Conservation (phyloP, 495 filamentous ascomycete genomes). For the Aspergillus hancockii region DNA sequence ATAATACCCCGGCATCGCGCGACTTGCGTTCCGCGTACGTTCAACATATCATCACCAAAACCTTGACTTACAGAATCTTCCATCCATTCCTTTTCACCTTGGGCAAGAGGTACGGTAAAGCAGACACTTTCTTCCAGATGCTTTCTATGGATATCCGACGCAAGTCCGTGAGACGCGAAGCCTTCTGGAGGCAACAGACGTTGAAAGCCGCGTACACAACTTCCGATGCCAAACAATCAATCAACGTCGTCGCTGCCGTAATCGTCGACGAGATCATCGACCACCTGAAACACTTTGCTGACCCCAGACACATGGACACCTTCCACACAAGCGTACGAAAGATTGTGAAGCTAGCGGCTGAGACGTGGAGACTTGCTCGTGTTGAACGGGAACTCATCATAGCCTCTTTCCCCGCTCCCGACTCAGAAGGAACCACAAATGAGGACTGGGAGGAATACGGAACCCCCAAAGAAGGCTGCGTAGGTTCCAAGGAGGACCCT, state of each 20-base stretch:
- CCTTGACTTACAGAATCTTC: slow-evolving; percentile 63
- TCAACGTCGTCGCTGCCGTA: slow-evolving; percentile 58
- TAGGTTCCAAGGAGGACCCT: slow-evolving; percentile 26
- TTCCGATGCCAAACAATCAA: slow-evolving; percentile 60
- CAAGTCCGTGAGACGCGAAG: slow-evolving; percentile 62
- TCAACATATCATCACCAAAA: slow-evolving; percentile 59
- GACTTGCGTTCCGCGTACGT: slow-evolving; percentile 62
- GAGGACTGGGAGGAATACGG: slow-evolving; percentile 52
- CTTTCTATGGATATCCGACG: slow-evolving; percentile 62
- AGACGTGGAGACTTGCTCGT: slow-evolving; percentile 65
- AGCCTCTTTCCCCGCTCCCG: slow-evolving; percentile 53
- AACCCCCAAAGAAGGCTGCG: slow-evolving; percentile 21
- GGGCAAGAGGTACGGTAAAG: slow-evolving; percentile 61
- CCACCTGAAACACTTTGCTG: slow-evolving; percentile 59
- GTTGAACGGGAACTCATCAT: slow-evolving; percentile 63
- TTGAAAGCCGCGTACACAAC: slow-evolving; percentile 65
- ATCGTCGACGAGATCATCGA: slow-evolving; percentile 64
- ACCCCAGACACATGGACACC: slow-evolving; percentile 54
- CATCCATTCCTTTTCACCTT: slow-evolving; percentile 65
- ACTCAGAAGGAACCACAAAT: slow-evolving; percentile 38
- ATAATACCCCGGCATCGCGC: slow-evolving; percentile 51
- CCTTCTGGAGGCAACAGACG: slow-evolving; percentile 65
- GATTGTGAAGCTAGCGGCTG: slow-evolving; percentile 64
- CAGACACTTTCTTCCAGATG: slow-evolving; percentile 62
- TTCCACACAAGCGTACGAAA: slow-evolving; percentile 52